Percentiles rank a stretch among this genome's conserved stretches.
Conservation (phyloP, 805 yeast species). For the Hanseniaspora jakobsenii region DNA sequence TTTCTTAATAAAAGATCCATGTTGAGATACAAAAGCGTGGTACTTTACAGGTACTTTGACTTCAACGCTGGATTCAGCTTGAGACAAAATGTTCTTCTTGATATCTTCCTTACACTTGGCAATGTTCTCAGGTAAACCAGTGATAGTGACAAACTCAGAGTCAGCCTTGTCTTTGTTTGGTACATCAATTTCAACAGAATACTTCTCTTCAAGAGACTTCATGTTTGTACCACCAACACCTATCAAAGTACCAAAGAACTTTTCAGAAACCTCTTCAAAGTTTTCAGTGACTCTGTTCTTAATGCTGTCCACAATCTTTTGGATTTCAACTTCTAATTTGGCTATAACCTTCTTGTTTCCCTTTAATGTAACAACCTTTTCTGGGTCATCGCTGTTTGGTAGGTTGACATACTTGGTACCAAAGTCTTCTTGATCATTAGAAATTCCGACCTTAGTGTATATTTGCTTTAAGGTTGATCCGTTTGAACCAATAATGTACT, state of each 20-base stretch:
- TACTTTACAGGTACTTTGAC: constrained; percentile 45
- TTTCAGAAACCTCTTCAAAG: constrained; percentile 49
- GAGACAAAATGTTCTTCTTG: constrained; percentile 43
- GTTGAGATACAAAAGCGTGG: constrained; percentile 53
- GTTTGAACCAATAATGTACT: constrained; percentile 63
- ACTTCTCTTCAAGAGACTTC: constrained; percentile 59
- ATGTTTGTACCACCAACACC: constrained; percentile 74
- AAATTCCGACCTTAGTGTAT: constrained; percentile 66
- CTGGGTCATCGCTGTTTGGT: constrained; percentile 59
- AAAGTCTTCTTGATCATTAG: constrained; percentile 30
- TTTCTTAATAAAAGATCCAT: constrained; percentile 49
- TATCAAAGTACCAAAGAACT: constrained; percentile 61
- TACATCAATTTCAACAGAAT: constrained; percentile 48
- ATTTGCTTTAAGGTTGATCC: constrained; percentile 67
- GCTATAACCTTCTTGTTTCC: constrained; percentile 71
- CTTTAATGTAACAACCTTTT: constrained; percentile 42
- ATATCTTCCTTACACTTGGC: constrained; percentile 54
- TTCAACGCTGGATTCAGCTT: constrained; percentile 36
- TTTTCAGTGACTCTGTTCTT: constrained; percentile 44
- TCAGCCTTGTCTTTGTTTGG: constrained; percentile 43
- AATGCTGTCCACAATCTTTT: constrained; percentile 48
- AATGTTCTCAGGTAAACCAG: constrained; percentile 57
- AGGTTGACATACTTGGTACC: constrained; percentile 28
- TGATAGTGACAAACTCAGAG: constrained; percentile 38
- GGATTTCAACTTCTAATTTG: constrained; percentile 49